phyloP scores from a whole-genome alignment of 805 yeast species.

The Sungouiella thailandica region DNA sequence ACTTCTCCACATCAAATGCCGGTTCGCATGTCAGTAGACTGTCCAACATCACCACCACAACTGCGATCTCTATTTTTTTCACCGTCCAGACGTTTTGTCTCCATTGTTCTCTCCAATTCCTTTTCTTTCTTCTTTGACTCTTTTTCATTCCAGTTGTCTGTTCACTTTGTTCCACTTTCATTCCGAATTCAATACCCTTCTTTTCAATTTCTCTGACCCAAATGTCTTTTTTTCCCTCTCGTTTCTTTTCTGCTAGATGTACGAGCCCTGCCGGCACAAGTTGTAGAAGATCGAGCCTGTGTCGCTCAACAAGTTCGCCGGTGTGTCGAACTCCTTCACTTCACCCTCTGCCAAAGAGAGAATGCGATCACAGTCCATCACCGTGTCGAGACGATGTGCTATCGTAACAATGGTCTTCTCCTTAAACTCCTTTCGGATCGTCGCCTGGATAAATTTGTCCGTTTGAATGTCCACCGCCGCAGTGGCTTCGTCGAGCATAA shows the following conservation, averaged over 20 bases:
- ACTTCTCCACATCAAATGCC: too few relatives aligned
- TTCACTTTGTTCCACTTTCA: too few relatives aligned
- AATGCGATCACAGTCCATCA: conserved; percentile 24
- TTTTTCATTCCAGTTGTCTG: too few relatives aligned
- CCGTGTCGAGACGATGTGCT: conserved; percentile 25
- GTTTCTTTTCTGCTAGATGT: conserved; percentile 10
- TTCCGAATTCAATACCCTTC: too few relatives aligned
- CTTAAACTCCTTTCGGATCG: conserved; percentile 21
- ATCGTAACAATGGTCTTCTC: conserved; percentile 24
- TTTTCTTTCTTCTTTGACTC: too few relatives aligned
- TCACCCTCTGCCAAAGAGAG: conserved; percentile 21
- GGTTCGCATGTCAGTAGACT: too few relatives aligned
- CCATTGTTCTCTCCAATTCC: too few relatives aligned
- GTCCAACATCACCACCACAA: too few relatives aligned
- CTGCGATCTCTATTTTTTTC: too few relatives aligned
- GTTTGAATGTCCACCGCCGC: conserved; percentile 23
- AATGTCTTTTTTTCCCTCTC: too few relatives aligned
- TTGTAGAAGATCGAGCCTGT: conserved; percentile 43
- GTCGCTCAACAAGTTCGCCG: conserved; percentile 42
- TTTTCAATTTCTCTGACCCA: too few relatives aligned
- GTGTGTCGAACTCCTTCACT: conserved; percentile 30
- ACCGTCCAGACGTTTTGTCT: too few relatives aligned
- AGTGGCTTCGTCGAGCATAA: conserved; percentile 24
- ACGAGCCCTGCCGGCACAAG: conserved; percentile 45
- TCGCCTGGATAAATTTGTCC: conserved; percentile 23